Conservation (phyloP, 768 basidiomycete genomes). For the Chalciporus sphaerocephalus region DNA sequence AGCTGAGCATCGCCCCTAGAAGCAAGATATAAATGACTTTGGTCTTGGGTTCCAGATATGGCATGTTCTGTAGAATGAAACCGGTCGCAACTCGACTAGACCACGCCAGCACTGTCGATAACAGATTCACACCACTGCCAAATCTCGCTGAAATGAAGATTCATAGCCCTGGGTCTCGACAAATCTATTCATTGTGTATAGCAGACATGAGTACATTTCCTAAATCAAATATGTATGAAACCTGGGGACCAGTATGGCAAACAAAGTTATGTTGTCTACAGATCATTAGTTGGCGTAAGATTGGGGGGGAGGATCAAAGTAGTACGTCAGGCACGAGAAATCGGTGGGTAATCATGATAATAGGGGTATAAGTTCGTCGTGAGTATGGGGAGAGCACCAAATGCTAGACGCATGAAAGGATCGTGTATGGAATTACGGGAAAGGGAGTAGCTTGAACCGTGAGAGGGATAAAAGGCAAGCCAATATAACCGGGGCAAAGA, state of each 20-base stretch:
- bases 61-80: conserved; percentile 26
- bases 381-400: conserved; percentile 14
- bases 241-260: conserved; percentile 6
- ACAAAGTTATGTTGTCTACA: conserved; percentile 23
- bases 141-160: conserved; percentile 13
- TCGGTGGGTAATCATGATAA: conserved; percentile 29
- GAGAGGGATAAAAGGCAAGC: conserved; percentile 22
- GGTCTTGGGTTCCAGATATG: conserved; percentile 25
- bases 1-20: conserved; percentile 17
- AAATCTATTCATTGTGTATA: conserved; percentile 7
- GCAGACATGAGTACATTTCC: conserved; percentile 13
- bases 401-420: conserved; percentile 17
- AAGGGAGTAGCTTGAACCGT: conserved; percentile 8
- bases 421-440: conserved; percentile 22
- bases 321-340: conserved; percentile 14
- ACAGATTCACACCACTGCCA: background rate
- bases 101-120: background rate
- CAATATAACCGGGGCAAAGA: conserved; percentile 13
- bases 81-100: background rate
- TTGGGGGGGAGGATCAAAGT: conserved; percentile 9
- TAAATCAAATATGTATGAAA: conserved; percentile 7
- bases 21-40: conserved; percentile 1
- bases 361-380: conserved; percentile 32
- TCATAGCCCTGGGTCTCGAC: conserved; percentile 5
- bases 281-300: conserved; percentile 26